Conservation (phyloP, 257 asterid species). For the Ocimum tenuiflorum region DNA sequence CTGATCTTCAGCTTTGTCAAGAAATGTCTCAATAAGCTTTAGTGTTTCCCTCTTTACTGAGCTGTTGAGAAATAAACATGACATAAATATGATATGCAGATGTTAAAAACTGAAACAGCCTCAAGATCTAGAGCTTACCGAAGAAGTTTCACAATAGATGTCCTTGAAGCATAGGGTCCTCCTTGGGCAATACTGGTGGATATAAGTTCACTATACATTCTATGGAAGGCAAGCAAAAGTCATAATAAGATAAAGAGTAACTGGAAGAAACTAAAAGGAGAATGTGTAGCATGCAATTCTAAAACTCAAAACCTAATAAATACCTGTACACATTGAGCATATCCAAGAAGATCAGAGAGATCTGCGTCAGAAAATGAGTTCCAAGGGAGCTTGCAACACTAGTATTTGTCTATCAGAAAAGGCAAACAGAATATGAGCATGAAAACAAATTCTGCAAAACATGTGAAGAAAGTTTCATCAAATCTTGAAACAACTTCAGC, state of each 20-base stretch:
- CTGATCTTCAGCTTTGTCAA: constrained; percentile 93
- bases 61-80: constrained; percentile 36
- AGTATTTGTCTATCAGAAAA: constrained; percentile 73
- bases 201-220: constrained; percentile 97
- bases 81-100: not conserved
- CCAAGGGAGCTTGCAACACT: constrained; percentile 91
- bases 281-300: not conserved
- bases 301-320: constrained; percentile 6
- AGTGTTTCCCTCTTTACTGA: constrained; percentile 95
- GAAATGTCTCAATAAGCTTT: constrained; percentile 90
- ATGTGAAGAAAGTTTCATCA: not conserved
- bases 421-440: not conserved
- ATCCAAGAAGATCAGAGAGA: constrained; percentile 72
- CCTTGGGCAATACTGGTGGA: constrained; percentile 93
- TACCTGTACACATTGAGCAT: constrained; percentile 98
- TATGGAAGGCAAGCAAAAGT: constrained; percentile 35
- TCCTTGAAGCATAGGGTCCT: constrained; percentile 83
- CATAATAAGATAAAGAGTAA: constrained; percentile 2
- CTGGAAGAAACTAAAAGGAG: not conserved
- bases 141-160: constrained; percentile 85
- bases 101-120: not conserved
- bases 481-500: not conserved
- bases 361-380: constrained; percentile 80
- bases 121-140: constrained; percentile 44
- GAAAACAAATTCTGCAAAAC: not conserved